phyloP scores from a whole-genome alignment of 257 asterid species.

The Rauvolfia tetraphylla region DNA sequence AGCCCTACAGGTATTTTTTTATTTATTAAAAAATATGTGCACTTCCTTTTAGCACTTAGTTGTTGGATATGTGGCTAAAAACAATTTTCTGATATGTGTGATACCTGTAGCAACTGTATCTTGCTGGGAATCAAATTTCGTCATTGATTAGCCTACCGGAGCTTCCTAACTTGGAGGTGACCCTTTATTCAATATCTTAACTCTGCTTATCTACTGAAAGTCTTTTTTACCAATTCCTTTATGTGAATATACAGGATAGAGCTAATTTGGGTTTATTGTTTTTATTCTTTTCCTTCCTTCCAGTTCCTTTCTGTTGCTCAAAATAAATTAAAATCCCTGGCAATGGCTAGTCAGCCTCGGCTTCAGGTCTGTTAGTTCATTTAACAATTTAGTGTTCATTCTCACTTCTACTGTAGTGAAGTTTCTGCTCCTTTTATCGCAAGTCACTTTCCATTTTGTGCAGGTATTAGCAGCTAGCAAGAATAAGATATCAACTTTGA shows the following conservation, averaged over 20 bases:
- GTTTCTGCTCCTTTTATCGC: not conserved
- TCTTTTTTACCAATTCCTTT: conserved; percentile 12
- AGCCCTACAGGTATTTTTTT: conserved; percentile 73
- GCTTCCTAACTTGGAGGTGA: conserved; percentile 98
- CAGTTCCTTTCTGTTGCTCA: conserved; percentile 99
- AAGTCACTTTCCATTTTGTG: conserved; percentile 15
- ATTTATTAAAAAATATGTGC: conserved; percentile 7
- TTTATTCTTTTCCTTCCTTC: conserved; percentile 15
- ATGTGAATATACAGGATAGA: conserved; percentile 6
- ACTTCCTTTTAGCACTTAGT: not conserved
- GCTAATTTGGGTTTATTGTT: conserved; percentile 13
- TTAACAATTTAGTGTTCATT: conserved; percentile 12
- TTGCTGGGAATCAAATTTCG: conserved; percentile 95
- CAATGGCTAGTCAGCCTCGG: conserved; percentile 99
- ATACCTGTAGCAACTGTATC: conserved; percentile 88
- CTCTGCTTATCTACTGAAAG: conserved; percentile 11
- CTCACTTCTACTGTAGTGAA: conserved; percentile 20
- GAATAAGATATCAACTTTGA: conserved; percentile 90
- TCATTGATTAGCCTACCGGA: conserved; percentile 95
- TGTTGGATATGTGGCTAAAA: not conserved
- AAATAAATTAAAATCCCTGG: conserved; percentile 88
- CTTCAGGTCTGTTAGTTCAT: conserved; percentile 66
- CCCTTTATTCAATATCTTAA: conserved; percentile 19
- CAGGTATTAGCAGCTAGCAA: conserved; percentile 99
- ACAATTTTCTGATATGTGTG: conserved; percentile 14